Base-by-base conservation (phyloP, 2,329 filamentous ascomycete genomes). In the Sodiomyces alkalinus region DNA sequence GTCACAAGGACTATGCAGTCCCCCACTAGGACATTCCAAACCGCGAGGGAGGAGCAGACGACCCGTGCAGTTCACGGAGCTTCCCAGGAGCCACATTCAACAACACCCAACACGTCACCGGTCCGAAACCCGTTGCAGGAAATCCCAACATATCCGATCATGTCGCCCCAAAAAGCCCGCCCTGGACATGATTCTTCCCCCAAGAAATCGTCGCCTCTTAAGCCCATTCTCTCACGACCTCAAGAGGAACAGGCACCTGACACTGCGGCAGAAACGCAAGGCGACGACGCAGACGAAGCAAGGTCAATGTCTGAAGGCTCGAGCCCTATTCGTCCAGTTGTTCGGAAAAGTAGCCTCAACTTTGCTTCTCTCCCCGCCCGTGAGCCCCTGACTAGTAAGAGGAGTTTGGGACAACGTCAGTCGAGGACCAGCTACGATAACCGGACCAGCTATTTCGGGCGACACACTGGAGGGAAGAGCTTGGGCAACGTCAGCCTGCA, bases 281-380 rank as follows among this genome's bases (percentile, higher is more conserved):
- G 42, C n/a, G 41, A 53, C 17, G 43, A 49, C 11, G 45, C 49
- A 26, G 64, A 68, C 21, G 68, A 68, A 35, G 53, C 55, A 14
- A 58, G 62, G 34, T 78, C 74, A 3, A 67, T 68, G 11, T 80
- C 77, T 3, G 76, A 81, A 26, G 64, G 60, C 1, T 82, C 80
- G 1, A 86, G 78, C 40, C 80, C 80, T 0, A 72, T 80, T 27
- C 68, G 81, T 39, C 78, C 79, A 2, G 62, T 81, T 17, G 68
- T 92, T 39, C 76, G 87, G 34, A 96, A 96, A 62, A 93, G 86
- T 53, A 96, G 87, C 48, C 65, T 98, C 34, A 92, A 80, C 33
- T 96, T 98, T 55, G 83, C 90, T 20, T 83, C 90, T 12, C 62
- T 98, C 9, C 90, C 90, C 17, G 86, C 87, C 3, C 71, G 90